phyloP scores from a whole-genome alignment of 495 filamentous ascomycete genomes.

The Saxophila tyrrhenica region DNA sequence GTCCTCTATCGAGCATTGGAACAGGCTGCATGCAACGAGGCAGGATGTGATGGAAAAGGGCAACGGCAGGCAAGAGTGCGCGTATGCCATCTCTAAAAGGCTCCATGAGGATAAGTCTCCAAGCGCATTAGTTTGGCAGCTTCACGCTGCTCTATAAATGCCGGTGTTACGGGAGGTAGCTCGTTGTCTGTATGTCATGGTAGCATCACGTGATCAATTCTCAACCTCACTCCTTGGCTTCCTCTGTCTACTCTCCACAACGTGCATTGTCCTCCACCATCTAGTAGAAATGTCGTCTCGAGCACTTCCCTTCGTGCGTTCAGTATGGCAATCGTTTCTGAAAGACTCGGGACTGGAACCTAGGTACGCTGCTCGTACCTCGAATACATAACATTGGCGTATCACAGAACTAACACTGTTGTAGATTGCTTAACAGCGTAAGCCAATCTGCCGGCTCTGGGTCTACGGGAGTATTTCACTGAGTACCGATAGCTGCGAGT shows the following conservation, averaged over 20 bases:
- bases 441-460: neutral
- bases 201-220: neutral
- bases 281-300: neutral
- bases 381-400: neutral
- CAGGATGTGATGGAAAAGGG: no score
- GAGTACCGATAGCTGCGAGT: slow-evolving; percentile 54
- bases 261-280: neutral
- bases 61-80: no score
- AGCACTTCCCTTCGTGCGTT: slow-evolving; percentile 16
- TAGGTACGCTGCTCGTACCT: slow-evolving; percentile 42
- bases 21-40: no score
- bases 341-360: slow-evolving; percentile 76
- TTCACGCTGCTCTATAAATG: no score
- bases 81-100: no score
- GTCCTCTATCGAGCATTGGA: no score
- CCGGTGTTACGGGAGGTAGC: no score
- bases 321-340: slow-evolving; percentile 49
- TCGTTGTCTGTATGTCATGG: neutral
- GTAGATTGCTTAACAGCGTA: slow-evolving; percentile 30
- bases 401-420: neutral
- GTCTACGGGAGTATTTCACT: no score
- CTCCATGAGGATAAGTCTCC: no score
- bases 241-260: neutral
- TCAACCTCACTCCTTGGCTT: neutral
- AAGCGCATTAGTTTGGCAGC: no score